Base-by-base conservation (phyloP, 768 basidiomycete genomes). In the Leccinum subtestaceum region DNA sequence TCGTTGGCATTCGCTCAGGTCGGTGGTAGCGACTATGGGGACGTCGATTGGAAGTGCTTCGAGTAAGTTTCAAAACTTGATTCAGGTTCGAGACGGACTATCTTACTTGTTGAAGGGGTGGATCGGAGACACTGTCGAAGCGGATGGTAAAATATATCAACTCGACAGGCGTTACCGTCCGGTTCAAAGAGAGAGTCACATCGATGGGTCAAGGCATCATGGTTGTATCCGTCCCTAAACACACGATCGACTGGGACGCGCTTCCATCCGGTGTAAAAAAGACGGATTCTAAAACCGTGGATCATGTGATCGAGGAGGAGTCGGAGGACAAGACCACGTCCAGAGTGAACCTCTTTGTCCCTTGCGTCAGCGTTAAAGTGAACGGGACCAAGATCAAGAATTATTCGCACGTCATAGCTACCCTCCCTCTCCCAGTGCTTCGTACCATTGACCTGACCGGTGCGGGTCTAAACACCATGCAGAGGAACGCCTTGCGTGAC, bases 401-500 rank as follows among this genome's bases (percentile, higher is more conserved):
- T n/a, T 81, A 74, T 59, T 67, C 70, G 2, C 75, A 81, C 38
- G 78, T 80, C 62, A 74, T 81, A 57, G 74, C 72, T 34, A 79
- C 79, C 2, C 65, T 77, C n/a, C 72, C 80, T 9, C 65, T 81
- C 5, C 57, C 70, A 15, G 65, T 70, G 50, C 72, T 81, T 43
- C 70, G 72, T 43, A 70, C 67, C 12, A 62, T 81, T 52, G 69
- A 80, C 61, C 62, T 57, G 60, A 65, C 64, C 67, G 59, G 21
- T 55, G 58, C 69, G 32, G 55, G 64, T 7, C 60, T 80, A 32
- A 62, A 60, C 23, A 52, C 60, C 31, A 52, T 62, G 63, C 79
- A 79, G 58, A 60, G 19, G 45, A 75, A 69, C 2, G 78, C 78
- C 0, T 64, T 82, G 38, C 77, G 79, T 8, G 46, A 67, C 5